Evolutionary conservation across 306 rosid species (phyloP), one percentile per base, ranked within the genome.

Genomic region (Malus sieversii): DNA sequence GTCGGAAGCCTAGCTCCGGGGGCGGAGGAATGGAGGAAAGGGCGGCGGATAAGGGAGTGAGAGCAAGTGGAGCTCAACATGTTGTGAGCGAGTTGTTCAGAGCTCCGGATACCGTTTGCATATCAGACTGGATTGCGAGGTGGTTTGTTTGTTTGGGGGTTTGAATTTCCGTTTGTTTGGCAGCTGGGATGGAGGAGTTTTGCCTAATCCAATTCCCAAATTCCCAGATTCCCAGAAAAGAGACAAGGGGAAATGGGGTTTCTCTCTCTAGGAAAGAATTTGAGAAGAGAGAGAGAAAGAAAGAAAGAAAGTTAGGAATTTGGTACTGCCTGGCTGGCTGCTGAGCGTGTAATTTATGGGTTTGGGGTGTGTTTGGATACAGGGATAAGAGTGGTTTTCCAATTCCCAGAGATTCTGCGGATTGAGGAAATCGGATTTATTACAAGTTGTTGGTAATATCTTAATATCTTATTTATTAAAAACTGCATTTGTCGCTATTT

Each of bases 41-140:
- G 85, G 75, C 89, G 96, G 45, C 66, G 73, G 64, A 87, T 79
- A 68, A 83, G 66, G 53, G 92, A 75, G 77, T 83, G 83, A 71
- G 89, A 79, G 46, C 84, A 83, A 58, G 85, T 78, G 83, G 91
- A 83, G 78, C 87, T 86, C 91, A 84, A 86, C 97, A 92, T 90
- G 82, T 40, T 85, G 78, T 73, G 84, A 53, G 32, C 72, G 30
- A 66, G 69, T 66, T 82, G 62, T 62, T 25, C 71, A 63, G 72
- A 77, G 44, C 60, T 77, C 70, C 68, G 19, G 72, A 72, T 7
- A 40, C 53, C 65, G 72, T 48, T 84, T 70, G 74, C 82, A 85
- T 51, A 57, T 78, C 66, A 79, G 58, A 25, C 70, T 29, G 32
- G 14, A 74, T 51, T 15, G 55, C 55, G 10, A 19, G 18, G 48